Evolutionary conservation across 345 rosid species (phyloP).

Genomic region (Garcia nutans): DNA sequence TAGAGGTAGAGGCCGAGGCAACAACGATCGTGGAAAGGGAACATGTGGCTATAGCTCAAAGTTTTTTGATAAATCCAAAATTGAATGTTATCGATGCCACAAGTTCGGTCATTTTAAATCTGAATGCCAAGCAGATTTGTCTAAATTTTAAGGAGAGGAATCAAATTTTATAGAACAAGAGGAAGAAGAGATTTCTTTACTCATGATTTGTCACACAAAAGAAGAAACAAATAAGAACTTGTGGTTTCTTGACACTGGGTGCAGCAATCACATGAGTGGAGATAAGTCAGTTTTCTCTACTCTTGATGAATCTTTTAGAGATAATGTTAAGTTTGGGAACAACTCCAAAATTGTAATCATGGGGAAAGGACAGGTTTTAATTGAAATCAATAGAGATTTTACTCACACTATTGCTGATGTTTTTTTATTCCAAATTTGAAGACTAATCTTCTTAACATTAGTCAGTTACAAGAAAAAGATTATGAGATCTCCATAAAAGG

Average conservation of each 20-base stretch:
- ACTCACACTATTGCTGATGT: constrained; percentile 8
- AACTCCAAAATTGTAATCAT: not conserved
- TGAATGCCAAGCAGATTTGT: not conserved
- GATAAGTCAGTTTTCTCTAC: constrained; percentile 1
- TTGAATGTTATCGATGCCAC: not conserved
- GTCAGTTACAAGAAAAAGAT: constrained; percentile 10
- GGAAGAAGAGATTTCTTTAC: not conserved
- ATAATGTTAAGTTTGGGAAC: constrained; percentile 10
- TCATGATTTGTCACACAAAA: not conserved
- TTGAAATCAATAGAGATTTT: not conserved
- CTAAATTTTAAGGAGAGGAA: not conserved
- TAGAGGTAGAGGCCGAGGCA: not conserved
- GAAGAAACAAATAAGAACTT: not conserved
- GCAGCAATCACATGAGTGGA: constrained; percentile 5
- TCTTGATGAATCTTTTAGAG: constrained; percentile 12
- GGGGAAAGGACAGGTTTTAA: constrained; percentile 2
- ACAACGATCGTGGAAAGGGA: not conserved
- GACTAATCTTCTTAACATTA: not conserved
- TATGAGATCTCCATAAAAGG: constrained; percentile 7
- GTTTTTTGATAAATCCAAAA: not conserved
- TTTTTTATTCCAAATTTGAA: constrained; percentile 10
- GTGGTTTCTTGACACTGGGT: constrained; percentile 5
- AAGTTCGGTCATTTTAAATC: not conserved
- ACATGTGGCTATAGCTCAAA: no score
- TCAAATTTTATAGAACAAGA: constrained; percentile 1